Evolutionary conservation across 495 filamentous ascomycete genomes (phyloP).

Genomic region (Jackrogersella minutella): DNA sequence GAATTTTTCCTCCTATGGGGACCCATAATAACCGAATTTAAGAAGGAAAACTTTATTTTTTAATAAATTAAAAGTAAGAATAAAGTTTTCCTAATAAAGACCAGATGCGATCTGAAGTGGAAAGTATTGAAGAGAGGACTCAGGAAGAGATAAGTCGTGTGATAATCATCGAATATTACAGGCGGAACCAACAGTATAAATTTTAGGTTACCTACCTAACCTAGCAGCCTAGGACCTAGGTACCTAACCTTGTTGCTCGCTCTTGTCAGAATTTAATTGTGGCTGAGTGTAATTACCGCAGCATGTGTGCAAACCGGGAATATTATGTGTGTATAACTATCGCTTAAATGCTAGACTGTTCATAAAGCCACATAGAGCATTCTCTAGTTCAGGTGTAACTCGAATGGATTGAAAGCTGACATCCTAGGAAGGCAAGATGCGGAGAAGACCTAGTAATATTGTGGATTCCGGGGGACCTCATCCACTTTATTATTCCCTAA

Average conservation of each 20-base stretch:
- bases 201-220: too few species aligned
- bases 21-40: too few species aligned
- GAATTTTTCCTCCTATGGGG: too few species aligned
- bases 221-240: too few species aligned
- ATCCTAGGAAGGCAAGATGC: slow-evolving; percentile 16
- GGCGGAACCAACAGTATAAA: too few species aligned
- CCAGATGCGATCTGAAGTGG: too few species aligned
- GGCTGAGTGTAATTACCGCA: neutral
- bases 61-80: too few species aligned
- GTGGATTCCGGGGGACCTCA: slow-evolving; percentile 3
- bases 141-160: neutral
- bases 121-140: neutral
- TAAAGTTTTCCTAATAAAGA: neutral
- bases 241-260: too few species aligned
- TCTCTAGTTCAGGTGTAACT: neutral
- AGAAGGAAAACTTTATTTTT: too few species aligned
- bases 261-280: neutral
- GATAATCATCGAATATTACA: neutral
- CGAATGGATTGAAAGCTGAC: neutral
- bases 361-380: slow-evolving; percentile 1
- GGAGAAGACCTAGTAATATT: slow-evolving; percentile 22
- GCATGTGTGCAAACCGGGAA: neutral
- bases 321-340: neutral
- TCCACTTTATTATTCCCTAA: slow-evolving; percentile 18
- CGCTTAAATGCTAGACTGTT: neutral